Base-by-base conservation (phyloP, 139 green algal species). In the Coelastrella sp. region DNA sequence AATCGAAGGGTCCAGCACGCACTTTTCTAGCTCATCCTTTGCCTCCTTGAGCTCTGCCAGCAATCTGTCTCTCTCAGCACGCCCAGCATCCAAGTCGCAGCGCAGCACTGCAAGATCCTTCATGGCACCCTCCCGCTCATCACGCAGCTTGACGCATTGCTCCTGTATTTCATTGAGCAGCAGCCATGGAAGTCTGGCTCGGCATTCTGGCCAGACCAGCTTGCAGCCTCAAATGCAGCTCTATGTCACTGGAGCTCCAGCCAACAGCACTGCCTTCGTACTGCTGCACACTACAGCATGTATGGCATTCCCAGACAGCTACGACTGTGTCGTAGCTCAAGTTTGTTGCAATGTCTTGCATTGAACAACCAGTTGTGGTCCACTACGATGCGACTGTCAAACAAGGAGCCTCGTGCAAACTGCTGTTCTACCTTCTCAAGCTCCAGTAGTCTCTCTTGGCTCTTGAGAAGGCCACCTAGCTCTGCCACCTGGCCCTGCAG, bases 141-240 rank as follows among this genome's bases (percentile, higher is more conserved):
- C 90, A 14, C 94, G 89, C 88, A 95, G 71, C 92, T 95, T 94
- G 14, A 64, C 13, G 81, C 81, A 87, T 92, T 95, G 93, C 11
- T 92, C 90, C 91, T 94, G 91, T 17, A 23, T 54, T 3, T 23
- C 3, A 82, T 6, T 82, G 54, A 59, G n/a, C 83, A 80, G 20
- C 73, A 78, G 14, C 2, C 71, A 3, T 54, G 7, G 0, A 54
- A 23, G 23, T 0, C 13, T 71, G 11, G 16, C 64, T 71, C 32
- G 1, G 32, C 32, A 47, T 47, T 1, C 32, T 47, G 32, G 32
- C 32, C 32, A 47, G 32, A 47, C 0, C 32, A 47, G 32, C 32
- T 47, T 47, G 32, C 32, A 47, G 32, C 32, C 32, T n/a, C n/a
- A n/a, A n/a, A 47, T 47, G 32, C 32, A 47, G 32, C 32, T 47